These are phyloP conservation scores for Albugo laibachii DNA, from an alignment of 352 stramenopile species.

Conservation along the genomic window DNA sequence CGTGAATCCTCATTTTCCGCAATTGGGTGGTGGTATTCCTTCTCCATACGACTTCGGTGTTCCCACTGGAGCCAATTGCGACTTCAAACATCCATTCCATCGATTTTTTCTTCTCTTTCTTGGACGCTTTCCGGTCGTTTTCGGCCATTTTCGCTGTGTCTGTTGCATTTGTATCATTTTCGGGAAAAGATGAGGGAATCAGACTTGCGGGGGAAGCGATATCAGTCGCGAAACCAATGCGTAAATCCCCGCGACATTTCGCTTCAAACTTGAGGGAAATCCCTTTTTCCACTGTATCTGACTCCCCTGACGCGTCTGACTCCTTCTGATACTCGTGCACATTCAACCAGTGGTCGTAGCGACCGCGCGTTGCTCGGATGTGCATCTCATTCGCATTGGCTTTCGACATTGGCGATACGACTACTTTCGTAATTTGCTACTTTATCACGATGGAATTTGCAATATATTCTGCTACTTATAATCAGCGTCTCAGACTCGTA, in stretches of 20 bases:
- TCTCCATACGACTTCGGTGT: constrained; percentile 49
- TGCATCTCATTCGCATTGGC: no score
- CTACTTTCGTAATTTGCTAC: no score
- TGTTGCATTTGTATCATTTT: background rate
- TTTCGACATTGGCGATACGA: no score
- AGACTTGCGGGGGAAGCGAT: constrained; percentile 1
- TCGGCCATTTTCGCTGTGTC: constrained; percentile 4
- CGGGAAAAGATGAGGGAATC: background rate
- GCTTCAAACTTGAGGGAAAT: constrained; percentile 55
- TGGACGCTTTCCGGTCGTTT: constrained; percentile 3
- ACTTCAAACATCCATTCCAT: constrained; percentile 34
- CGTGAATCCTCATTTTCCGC: constrained; percentile 5
- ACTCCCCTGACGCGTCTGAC: background rate
- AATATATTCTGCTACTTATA: no score
- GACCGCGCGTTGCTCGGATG: no score
- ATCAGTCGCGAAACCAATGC: constrained; percentile 27
- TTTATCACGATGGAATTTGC: no score
- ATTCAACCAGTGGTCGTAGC: no score
- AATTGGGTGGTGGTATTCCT: constrained; percentile 11
- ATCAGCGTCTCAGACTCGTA: no score
- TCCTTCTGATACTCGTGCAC: background rate
- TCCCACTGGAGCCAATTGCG: constrained; percentile 40
- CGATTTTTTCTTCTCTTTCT: background rate
- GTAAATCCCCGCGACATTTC: constrained; percentile 34
- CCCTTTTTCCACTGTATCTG: constrained; percentile 5